Conservation (phyloP, 2,329 filamentous ascomycete species). For the Pseudofabraea citricarpa region DNA sequence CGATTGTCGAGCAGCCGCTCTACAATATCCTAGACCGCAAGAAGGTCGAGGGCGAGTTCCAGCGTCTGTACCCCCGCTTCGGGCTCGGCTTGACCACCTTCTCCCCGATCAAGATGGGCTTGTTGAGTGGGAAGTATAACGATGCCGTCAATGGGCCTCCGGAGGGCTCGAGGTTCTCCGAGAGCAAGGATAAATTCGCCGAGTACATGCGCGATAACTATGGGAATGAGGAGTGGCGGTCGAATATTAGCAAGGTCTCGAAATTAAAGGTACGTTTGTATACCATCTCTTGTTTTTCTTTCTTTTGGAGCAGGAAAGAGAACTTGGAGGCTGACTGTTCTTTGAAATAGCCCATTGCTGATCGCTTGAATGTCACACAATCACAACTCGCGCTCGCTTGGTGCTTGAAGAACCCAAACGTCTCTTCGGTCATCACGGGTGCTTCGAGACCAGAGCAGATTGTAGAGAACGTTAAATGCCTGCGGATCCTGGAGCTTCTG, state of each 20-base stretch:
- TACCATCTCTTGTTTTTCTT: neutral
- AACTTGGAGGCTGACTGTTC: neutral
- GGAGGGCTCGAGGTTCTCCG: constrained; percentile 47
- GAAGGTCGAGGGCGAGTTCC: constrained; percentile 56
- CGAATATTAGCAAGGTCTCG: constrained; percentile 31
- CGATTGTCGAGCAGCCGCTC: constrained; percentile 58
- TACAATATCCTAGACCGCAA: constrained; percentile 57
- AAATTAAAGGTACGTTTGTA: constrained; percentile 31
- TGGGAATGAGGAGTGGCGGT: constrained; percentile 30
- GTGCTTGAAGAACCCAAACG: constrained; percentile 47
- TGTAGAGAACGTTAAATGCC: constrained; percentile 41
- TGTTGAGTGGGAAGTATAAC: constrained; percentile 62
- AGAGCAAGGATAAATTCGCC: constrained; percentile 39
- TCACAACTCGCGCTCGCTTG: constrained; percentile 47
- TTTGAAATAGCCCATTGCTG: constrained; percentile 42
- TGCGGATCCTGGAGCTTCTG: constrained; percentile 40
- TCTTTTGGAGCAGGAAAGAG: neutral
- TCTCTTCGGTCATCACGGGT: constrained; percentile 47
- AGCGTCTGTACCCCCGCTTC: constrained; percentile 50
- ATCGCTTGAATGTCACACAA: constrained; percentile 49
- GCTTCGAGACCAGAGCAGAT: constrained; percentile 47
- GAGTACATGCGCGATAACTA: constrained; percentile 35
- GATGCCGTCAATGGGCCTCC: constrained; percentile 44
- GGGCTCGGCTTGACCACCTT: constrained; percentile 56
- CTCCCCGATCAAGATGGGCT: constrained; percentile 51